Evolutionary conservation across 2,329 filamentous ascomycete genomes (phyloP).

Genomic region (Dactylellina parvicollis): DNA sequence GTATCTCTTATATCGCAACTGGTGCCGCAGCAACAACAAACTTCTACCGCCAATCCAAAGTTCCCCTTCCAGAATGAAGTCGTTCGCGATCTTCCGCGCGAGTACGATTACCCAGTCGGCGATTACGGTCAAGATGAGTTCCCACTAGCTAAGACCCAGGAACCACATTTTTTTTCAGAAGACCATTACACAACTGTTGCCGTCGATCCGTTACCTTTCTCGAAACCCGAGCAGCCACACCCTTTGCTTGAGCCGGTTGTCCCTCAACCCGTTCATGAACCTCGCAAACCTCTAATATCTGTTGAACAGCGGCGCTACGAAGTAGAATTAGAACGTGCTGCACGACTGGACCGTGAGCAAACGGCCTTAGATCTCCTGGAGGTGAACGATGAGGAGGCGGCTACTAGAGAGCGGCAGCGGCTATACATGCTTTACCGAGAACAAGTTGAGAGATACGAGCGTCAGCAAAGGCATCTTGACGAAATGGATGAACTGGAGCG

Average conservation of each 20-base stretch:
- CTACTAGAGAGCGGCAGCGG: constrained; percentile 32
- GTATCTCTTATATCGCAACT: not conserved
- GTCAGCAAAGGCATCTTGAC: constrained; percentile 20
- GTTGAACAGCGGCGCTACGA: constrained; percentile 42
- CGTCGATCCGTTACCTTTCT: not conserved
- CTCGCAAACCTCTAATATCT: constrained; percentile 14
- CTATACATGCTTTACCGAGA: constrained; percentile 45
- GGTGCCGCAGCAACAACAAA: not conserved
- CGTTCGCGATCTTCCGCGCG: not conserved
- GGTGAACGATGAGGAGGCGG: constrained; percentile 36
- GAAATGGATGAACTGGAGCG: constrained; percentile 41
- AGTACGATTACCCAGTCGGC: not conserved
- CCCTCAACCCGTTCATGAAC: not conserved
- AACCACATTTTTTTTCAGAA: not conserved
- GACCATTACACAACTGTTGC: not conserved
- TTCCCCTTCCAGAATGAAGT: not conserved
- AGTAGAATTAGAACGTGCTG: constrained; percentile 41
- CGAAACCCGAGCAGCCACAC: not conserved
- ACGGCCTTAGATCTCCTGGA: constrained; percentile 37
- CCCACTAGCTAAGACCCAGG: not conserved
- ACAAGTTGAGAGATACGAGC: constrained; percentile 45
- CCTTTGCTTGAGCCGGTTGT: not conserved
- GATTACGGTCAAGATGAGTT: not conserved
- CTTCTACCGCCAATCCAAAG: not conserved
- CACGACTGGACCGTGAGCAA: constrained; percentile 36